phyloP scores from a whole-genome alignment of 306 rosid genomes.

The Vachellia collinsii region DNA sequence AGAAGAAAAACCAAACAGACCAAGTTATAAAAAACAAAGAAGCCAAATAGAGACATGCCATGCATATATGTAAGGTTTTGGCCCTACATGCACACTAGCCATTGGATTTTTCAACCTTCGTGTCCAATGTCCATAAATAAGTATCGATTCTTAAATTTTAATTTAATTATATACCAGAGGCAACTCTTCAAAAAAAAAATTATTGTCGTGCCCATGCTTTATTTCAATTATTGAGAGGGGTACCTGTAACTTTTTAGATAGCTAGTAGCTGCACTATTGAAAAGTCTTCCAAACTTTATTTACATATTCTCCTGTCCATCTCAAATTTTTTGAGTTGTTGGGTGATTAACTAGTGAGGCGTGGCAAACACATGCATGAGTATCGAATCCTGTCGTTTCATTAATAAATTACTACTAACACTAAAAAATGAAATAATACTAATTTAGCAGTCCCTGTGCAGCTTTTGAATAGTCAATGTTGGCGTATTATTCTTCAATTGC shows the following conservation, averaged over 20 bases:
- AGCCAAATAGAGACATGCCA: not conserved
- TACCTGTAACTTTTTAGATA: not conserved
- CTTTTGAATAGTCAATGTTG: slow-evolving; percentile 12
- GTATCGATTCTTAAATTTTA: not conserved
- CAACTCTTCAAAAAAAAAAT: not conserved
- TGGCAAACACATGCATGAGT: not conserved
- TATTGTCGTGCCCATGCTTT: not conserved
- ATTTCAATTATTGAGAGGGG: not conserved
- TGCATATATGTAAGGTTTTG: not conserved
- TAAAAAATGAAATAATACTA: not conserved
- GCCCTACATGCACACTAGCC: not conserved
- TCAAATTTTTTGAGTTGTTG: not conserved
- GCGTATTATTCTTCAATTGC: not conserved
- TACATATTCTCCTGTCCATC: not conserved
- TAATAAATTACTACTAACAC: not conserved
- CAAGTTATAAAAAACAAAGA: not conserved
- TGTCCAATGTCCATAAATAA: not conserved
- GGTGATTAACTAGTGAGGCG: not conserved
- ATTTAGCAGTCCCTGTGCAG: not conserved
- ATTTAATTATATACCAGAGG: not conserved
- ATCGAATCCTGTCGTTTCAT: not conserved
- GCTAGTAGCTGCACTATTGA: not conserved
- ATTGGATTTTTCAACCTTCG: not conserved
- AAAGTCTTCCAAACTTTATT: not conserved
- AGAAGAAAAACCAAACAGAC: not conserved